Percentiles rank a stretch among this genome's conserved stretches.
These are phyloP conservation scores for Clarireedia monteithiana DNA, from an alignment of 2,329 filamentous ascomycete species.

Conservation along the genomic window DNA sequence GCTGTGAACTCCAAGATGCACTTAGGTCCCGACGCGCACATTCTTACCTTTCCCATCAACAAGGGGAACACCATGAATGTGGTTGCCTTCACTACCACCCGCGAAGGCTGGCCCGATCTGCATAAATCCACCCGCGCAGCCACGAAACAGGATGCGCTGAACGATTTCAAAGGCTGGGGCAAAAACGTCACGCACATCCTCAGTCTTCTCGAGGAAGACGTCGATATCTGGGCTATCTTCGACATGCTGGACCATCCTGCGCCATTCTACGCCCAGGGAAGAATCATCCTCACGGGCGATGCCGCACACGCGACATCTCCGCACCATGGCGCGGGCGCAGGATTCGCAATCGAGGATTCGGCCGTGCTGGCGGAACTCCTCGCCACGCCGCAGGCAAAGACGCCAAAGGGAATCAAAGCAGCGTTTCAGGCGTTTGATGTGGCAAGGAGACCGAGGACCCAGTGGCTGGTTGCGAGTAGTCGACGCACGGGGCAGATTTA, in stretches of 20 bases:
- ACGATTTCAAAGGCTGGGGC: slow-evolving; percentile 31
- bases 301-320: slow-evolving; percentile 55
- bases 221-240: slow-evolving; percentile 41
- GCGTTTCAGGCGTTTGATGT: slow-evolving; percentile 41
- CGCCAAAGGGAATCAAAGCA: slow-evolving; percentile 28
- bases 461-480: slow-evolving; percentile 10
- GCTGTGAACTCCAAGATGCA: slow-evolving; percentile 41
- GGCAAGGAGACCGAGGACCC: slow-evolving; percentile 29
- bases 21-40: slow-evolving; percentile 45
- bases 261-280: slow-evolving; percentile 25
- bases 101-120: slow-evolving; percentile 27
- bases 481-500: slow-evolving; percentile 31
- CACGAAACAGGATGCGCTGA: slow-evolving; percentile 29
- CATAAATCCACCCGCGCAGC: slow-evolving; percentile 31
- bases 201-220: slow-evolving; percentile 21
- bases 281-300: slow-evolving; percentile 48
- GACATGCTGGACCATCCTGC: slow-evolving; percentile 32
- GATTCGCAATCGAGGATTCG: slow-evolving; percentile 49
- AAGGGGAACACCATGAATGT: slow-evolving; percentile 48
- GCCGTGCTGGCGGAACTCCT: slow-evolving; percentile 36
- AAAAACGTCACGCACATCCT: slow-evolving; percentile 8
- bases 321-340: slow-evolving; percentile 49
- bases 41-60: slow-evolving; percentile 51
- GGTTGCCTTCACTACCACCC: slow-evolving; percentile 15
- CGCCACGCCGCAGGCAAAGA: slow-evolving; percentile 32